A percentile compares a stretch with the other conserved stretches of the same genome.
Conservation (phyloP, 2,329 filamentous ascomycete genomes). For the Penicillium capsulatum region DNA sequence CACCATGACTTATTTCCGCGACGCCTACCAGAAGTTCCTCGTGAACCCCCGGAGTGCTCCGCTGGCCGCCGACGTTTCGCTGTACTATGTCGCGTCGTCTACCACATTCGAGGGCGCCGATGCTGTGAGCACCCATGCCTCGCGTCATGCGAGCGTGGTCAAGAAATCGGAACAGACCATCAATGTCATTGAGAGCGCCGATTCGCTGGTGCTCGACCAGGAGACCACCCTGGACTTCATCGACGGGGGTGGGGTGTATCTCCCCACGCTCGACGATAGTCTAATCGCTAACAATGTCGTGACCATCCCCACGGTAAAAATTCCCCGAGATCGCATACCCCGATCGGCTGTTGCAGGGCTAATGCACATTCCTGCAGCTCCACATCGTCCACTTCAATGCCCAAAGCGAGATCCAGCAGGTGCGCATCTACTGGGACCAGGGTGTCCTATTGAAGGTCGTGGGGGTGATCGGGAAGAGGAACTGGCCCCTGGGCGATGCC, state of each 20-base stretch:
- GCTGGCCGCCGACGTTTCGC: conserved; percentile 61
- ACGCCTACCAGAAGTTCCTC: conserved; percentile 68
- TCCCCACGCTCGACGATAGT: conserved; percentile 89
- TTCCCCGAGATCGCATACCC: conserved; percentile 21
- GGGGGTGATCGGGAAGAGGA: conserved; percentile 86
- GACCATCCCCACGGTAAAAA: conserved; percentile 71
- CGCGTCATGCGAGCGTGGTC: conserved; percentile 65
- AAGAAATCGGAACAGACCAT: conserved; percentile 76
- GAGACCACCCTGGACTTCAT: conserved; percentile 80
- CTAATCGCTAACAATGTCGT: conserved; percentile 80
- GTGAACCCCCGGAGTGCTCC: conserved; percentile 60
- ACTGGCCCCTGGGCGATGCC: conserved; percentile 91
- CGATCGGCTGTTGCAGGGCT: conserved; percentile 7
- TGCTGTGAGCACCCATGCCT: conserved; percentile 79
- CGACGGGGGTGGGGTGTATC: conserved; percentile 75
- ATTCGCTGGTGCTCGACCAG: conserved; percentile 69
- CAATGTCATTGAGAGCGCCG: conserved; percentile 65
- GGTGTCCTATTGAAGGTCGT: conserved; percentile 86
- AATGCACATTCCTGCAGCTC: conserved; percentile 50
- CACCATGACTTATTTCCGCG: conserved; percentile 41
- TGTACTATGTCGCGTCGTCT: conserved; percentile 88
- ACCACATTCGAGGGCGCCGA: conserved; percentile 66
- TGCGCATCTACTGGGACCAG: conserved; percentile 94
- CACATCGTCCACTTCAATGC: conserved; percentile 84
- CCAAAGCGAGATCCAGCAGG: conserved; percentile 73